phyloP scores from a whole-genome alignment of 2,329 filamentous ascomycete species.

The Colletotrichum chrysophilum region DNA sequence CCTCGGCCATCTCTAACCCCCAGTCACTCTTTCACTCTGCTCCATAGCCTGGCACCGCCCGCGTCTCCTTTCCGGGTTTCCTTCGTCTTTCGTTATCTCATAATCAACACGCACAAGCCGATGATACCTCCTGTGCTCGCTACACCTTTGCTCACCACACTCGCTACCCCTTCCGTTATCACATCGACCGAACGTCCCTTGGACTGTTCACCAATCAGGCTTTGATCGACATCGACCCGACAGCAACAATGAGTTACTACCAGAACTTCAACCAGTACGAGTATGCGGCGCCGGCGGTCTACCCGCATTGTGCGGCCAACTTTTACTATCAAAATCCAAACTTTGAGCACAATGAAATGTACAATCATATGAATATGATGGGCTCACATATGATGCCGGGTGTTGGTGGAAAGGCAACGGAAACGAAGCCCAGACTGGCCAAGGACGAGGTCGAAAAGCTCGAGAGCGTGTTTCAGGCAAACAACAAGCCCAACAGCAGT shows the following conservation, averaged over 20 bases:
- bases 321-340: conserved; percentile 16
- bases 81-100: conserved; percentile 1
- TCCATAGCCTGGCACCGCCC: neutral
- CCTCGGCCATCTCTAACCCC: conserved; percentile 18
- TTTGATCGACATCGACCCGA: neutral
- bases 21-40: conserved; percentile 23
- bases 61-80: neutral
- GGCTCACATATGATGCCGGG: neutral
- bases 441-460: conserved; percentile 65
- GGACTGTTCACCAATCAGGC: neutral
- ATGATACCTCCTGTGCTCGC: neutral
- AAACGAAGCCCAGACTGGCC: conserved; percentile 59
- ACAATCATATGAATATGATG: conserved; percentile 22
- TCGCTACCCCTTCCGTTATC: neutral
- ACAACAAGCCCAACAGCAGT: conserved; percentile 68
- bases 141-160: neutral
- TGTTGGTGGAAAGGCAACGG: conserved; percentile 36
- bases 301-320: neutral
- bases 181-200: neutral
- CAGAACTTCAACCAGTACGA: conserved; percentile 15
- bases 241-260: neutral
- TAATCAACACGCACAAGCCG: neutral
- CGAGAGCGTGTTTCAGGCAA: conserved; percentile 67
- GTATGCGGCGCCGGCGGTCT: neutral
- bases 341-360: neutral